Conservation (phyloP, 208 protist species). For the Borovskyia barvae region DNA sequence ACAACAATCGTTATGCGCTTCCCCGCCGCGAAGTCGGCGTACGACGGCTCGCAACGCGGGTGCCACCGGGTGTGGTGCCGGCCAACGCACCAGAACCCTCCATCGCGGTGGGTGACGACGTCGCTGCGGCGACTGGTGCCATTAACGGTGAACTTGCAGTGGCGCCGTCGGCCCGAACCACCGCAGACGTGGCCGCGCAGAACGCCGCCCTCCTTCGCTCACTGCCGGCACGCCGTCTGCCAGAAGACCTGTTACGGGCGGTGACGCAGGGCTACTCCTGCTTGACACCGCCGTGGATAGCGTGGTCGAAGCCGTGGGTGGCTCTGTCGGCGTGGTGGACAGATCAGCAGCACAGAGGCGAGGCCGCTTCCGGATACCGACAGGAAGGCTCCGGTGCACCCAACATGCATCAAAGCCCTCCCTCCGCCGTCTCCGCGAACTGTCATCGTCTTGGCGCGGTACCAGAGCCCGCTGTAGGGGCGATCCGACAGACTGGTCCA, state of each 20-base stretch:
- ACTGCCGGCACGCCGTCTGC: slow-evolving; percentile 10
- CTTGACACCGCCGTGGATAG: slow-evolving; percentile 73
- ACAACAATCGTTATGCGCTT: slow-evolving; percentile 27
- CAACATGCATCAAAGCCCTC: background rate
- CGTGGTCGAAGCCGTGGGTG: slow-evolving; percentile 79
- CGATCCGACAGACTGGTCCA: slow-evolving; percentile 17
- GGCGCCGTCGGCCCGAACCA: background rate
- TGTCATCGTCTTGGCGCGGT: no score
- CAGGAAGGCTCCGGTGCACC: background rate
- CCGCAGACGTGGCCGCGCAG: background rate
- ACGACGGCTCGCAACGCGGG: slow-evolving; percentile 11
- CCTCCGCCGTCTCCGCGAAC: background rate
- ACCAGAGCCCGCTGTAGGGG: slow-evolving; percentile 9
- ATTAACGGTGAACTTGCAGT: background rate
- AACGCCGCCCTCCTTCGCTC: slow-evolving; percentile 4
- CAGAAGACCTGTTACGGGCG: slow-evolving; percentile 37
- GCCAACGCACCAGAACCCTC: slow-evolving; percentile 4
- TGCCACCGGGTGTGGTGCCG: slow-evolving; percentile 14
- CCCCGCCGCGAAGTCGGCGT: slow-evolving; percentile 59
- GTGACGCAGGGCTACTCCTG: slow-evolving; percentile 53
- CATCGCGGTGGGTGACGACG: background rate
- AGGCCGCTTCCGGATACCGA: background rate
- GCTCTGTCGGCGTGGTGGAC: slow-evolving; percentile 38
- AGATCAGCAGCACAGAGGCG: slow-evolving; percentile 11
- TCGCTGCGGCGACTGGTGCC: background rate